Evolutionary conservation across 2,329 filamentous ascomycete species (phyloP), one percentile per base, ranked within the genome.

Genomic region (Didymella segeticola): DNA sequence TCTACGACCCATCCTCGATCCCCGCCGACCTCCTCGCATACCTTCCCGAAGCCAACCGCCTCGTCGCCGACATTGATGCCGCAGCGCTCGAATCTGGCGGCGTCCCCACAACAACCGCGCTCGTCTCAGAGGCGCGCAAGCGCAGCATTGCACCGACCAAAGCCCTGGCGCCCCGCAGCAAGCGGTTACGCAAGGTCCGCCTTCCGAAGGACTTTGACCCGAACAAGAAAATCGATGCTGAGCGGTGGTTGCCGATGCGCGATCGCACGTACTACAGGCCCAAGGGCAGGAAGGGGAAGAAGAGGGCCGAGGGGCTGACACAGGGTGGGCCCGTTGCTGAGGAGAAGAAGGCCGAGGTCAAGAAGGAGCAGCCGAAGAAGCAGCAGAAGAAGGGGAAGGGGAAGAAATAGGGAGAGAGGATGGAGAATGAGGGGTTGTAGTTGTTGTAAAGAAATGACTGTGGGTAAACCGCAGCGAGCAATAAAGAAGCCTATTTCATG

Each of bases 271-370:
- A 86, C 33, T 99, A 96, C 76, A 82, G 89, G 41, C 92, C 93
- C 7, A 96, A 95, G 79, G 92, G 92, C 5, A 92, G 89, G 80
- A 96, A 96, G 82, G 90, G 91, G 49, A 93, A 91, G 82, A 89
- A 92, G 82, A 89, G 89, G 77, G 66, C 73, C 60, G 75, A 77
- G 65, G 87, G 86, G 4, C 79, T 88, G 33, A 97, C 91, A 8
- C 95, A 98, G 74, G 95, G 95, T 56, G 93, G 93, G 42, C 78
- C 88, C 11, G 89, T 91, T 19, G 87, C 83, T 65, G 90, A 93
- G 59, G 65, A 47, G 58, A 63, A 67, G 66, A 72, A 74, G 59
- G 68, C 69, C 54, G 62, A 70, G 57, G 58, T 43, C 48, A 57
- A 54, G 60, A 66, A 60, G 43, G 69, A 55, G 65, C 75, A 49